A percentile compares a stretch with the other conserved stretches of the same genome.
Evolutionary conservation across 768 basidiomycete species (phyloP).

Genomic region (Russula griseocarnosa): DNA sequence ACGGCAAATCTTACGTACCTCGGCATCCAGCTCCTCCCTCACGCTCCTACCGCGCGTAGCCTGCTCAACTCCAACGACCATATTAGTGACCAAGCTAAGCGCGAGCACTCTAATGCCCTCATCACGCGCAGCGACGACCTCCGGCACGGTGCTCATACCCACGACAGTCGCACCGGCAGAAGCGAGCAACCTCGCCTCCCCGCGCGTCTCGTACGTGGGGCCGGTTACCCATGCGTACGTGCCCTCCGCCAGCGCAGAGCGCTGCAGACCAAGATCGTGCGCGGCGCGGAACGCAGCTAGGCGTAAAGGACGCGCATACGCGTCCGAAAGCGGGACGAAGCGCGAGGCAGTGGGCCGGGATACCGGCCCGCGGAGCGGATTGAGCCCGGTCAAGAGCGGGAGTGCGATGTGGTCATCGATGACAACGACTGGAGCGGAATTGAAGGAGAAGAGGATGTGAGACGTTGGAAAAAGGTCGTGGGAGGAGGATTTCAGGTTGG

Average conservation of each 20-base stretch:
- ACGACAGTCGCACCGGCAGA: slow-evolving; percentile 82
- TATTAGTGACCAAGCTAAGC: slow-evolving; percentile 81
- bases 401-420: slow-evolving; percentile 82
- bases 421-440: slow-evolving; percentile 58
- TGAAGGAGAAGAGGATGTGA: not conserved
- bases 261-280: slow-evolving; percentile 51
- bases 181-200: slow-evolving; percentile 76
- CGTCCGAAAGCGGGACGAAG: slow-evolving; percentile 81
- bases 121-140: slow-evolving; percentile 76
- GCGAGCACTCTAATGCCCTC: slow-evolving; percentile 74
- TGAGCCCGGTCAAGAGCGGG: slow-evolving; percentile 71
- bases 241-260: slow-evolving; percentile 67
- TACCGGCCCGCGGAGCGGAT: slow-evolving; percentile 73
- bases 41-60: slow-evolving; percentile 42
- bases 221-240: slow-evolving; percentile 89
- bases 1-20: slow-evolving; percentile 42
- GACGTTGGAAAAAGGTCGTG: not conserved
- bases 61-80: slow-evolving; percentile 60
- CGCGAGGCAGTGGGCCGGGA: slow-evolving; percentile 58
- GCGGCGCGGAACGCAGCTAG: slow-evolving; percentile 69
- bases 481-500: not conserved
- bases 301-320: slow-evolving; percentile 71
- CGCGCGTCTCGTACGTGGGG: slow-evolving; percentile 86
- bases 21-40: slow-evolving; percentile 40
- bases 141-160: slow-evolving; percentile 91